Percentiles rank a stretch among this genome's conserved stretches.
Conservation (phyloP, 257 asterid genomes). For the Nicotiana sylvestris region DNA sequence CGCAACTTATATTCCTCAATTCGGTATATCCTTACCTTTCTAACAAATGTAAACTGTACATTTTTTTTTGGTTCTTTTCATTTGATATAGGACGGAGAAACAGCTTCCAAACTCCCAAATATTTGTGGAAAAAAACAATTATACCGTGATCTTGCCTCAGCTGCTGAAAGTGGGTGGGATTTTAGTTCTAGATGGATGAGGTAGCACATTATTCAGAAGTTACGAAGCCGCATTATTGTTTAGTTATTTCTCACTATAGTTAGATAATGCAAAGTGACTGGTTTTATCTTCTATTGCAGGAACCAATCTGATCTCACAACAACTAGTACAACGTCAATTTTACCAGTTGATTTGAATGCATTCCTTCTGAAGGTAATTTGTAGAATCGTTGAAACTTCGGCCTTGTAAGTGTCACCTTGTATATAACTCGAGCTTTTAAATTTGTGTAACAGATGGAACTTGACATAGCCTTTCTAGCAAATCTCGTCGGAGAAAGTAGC, state of each 20-base stretch:
- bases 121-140: conserved; percentile 40
- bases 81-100: conserved; percentile 54
- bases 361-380: conserved; percentile 64
- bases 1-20: neutral
- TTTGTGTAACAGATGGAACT: conserved; percentile 68
- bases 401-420: neutral
- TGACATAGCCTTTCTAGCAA: conserved; percentile 62
- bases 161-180: conserved; percentile 99
- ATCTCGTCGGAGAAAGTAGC: conserved; percentile 39
- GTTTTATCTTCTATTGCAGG: conserved; percentile 30
- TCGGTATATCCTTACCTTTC: neutral
- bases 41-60: neutral
- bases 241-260: neutral
- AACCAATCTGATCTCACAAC: conserved; percentile 67
- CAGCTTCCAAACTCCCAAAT: conserved; percentile 60
- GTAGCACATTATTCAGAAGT: conserved; percentile 26
- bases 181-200: conserved; percentile 97
- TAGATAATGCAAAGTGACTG: neutral
- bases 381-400: neutral
- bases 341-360: conserved; percentile 90
- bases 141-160: conserved; percentile 75
- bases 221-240: neutral
- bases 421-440: neutral
- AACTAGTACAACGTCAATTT: conserved; percentile 54
- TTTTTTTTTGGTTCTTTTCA: neutral